phyloP scores from a whole-genome alignment of 192 early-diverging fungal genomes.

The Coemansia sp. region DNA sequence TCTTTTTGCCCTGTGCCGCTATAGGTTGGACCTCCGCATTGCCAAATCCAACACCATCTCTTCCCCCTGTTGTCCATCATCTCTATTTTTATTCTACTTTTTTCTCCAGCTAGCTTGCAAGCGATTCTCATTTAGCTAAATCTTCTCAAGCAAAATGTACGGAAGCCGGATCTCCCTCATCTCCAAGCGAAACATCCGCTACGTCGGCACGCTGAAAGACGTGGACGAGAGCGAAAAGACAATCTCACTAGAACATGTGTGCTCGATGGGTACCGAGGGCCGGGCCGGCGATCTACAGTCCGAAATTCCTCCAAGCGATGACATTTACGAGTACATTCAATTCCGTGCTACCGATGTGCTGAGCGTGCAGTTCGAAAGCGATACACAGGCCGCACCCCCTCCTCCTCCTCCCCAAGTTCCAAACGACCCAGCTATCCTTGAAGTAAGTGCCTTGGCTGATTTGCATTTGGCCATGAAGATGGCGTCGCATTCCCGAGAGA shows the following conservation, averaged over 20 bases:
- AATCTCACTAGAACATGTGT: slow-evolving; percentile 89
- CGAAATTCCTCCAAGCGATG: slow-evolving; percentile 85
- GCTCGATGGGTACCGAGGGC: slow-evolving; percentile 96
- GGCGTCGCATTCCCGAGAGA: background rate
- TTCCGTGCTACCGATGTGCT: slow-evolving; percentile 95
- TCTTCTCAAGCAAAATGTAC: slow-evolving; percentile 25
- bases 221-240: slow-evolving; percentile 87
- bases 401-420: slow-evolving; percentile 58
- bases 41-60: too few relatives aligned
- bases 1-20: background rate
- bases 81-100: background rate
- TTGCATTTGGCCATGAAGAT: background rate
- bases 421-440: slow-evolving; percentile 85
- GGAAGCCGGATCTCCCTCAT: slow-evolving; percentile 74
- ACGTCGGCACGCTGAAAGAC: slow-evolving; percentile 84
- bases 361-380: slow-evolving; percentile 71
- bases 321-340: slow-evolving; percentile 90
- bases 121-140: slow-evolving; percentile 8
- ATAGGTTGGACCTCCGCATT: too few relatives aligned
- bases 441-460: slow-evolving; percentile 46
- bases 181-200: slow-evolving; percentile 88
- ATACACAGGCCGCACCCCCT: slow-evolving; percentile 52
- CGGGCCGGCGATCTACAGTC: slow-evolving; percentile 73
- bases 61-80: too few relatives aligned
- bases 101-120: background rate